phyloP scores from a whole-genome alignment of 495 filamentous ascomycete species.

The Penicillium manginii region DNA sequence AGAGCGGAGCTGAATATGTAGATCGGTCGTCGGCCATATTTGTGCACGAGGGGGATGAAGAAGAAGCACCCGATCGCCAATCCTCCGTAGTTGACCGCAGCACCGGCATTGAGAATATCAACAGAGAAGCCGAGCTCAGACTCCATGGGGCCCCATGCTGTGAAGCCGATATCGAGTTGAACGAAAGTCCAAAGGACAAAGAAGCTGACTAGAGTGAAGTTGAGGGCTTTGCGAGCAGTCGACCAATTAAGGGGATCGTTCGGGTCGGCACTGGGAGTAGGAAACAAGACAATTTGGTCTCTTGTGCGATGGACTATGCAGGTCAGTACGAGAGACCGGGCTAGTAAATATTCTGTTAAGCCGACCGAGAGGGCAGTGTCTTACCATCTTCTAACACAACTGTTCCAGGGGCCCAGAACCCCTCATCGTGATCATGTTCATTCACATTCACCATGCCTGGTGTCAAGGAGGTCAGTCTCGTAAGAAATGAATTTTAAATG shows the following conservation, averaged over 20 bases:
- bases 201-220: constrained; percentile 43
- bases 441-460: constrained; percentile 17
- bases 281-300: constrained; percentile 29
- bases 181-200: constrained; percentile 44
- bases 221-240: constrained; percentile 36
- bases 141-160: constrained; percentile 45
- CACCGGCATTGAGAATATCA: constrained; percentile 40
- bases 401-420: constrained; percentile 33
- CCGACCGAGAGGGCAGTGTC: neutral
- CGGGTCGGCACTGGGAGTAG: constrained; percentile 30
- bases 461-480: neutral
- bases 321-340: constrained; percentile 1
- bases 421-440: constrained; percentile 21
- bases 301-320: constrained; percentile 21
- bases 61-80: constrained; percentile 46
- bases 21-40: constrained; percentile 48
- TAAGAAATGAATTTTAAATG: neutral
- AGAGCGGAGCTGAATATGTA: constrained; percentile 43
- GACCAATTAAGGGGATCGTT: constrained; percentile 41
- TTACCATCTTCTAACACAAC: constrained; percentile 29
- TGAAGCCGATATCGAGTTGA: constrained; percentile 43
- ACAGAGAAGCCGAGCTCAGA: constrained; percentile 39
- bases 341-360: neutral
- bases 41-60: constrained; percentile 50
- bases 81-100: constrained; percentile 39